Percentiles rank a stretch among this genome's conserved stretches.
phyloP scores from a whole-genome alignment of 108 stramenopile species.

The Conticribra weissflogii region DNA sequence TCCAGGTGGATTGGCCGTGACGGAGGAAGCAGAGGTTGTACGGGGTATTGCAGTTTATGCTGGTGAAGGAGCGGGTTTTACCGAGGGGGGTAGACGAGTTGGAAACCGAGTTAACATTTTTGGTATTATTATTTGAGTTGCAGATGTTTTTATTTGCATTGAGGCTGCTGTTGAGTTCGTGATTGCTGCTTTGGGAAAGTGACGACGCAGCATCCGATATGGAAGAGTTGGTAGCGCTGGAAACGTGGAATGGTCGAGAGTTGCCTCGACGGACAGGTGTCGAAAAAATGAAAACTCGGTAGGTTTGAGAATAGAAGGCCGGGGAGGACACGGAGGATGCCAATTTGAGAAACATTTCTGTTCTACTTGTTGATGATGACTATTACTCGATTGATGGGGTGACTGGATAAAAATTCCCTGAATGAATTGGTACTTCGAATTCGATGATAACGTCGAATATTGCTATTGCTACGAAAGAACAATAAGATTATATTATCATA shows the following conservation, averaged over 20 bases:
- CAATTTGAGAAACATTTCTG: neutral
- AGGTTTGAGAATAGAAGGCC: neutral
- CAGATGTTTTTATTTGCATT: no score
- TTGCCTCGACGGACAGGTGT: no score
- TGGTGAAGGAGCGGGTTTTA: constrained; percentile 13
- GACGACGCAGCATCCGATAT: neutral
- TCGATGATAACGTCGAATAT: no score
- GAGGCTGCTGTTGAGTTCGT: neutral
- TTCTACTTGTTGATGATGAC: no score
- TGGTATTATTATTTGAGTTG: no score
- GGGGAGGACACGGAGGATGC: neutral
- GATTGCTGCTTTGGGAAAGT: neutral
- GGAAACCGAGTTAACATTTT: no score
- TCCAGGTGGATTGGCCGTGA: constrained; percentile 94
- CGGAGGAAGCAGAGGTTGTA: constrained; percentile 80
- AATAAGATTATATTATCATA: no score
- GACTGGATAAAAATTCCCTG: no score
- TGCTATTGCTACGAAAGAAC: no score
- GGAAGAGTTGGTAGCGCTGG: neutral
- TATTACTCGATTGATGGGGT: no score
- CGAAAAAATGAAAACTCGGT: neutral
- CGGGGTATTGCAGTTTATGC: constrained; percentile 52
- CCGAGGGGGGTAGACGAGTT: neutral
- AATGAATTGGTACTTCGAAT: no score
- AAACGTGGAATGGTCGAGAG: no score